Evolutionary conservation across 371 early-diverging fungal genomes (phyloP).

Genomic region (Smittium mucronatum): DNA sequence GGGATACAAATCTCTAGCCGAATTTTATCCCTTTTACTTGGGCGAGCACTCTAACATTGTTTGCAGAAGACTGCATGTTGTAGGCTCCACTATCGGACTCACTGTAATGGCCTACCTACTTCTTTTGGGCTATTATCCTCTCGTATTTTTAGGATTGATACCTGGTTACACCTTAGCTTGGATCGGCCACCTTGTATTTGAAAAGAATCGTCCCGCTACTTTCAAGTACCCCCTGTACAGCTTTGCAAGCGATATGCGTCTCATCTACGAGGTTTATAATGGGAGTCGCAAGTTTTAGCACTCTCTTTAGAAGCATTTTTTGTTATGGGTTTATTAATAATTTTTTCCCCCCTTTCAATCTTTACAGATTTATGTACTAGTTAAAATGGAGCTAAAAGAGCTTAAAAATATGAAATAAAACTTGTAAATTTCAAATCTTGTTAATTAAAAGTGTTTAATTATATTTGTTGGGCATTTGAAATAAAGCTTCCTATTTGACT

Average conservation of each 20-base stretch:
- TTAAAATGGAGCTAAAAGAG: no score
- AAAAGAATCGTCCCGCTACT: conserved; percentile 37
- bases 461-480: background rate
- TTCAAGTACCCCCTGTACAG: conserved; percentile 34
- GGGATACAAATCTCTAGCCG: conserved; percentile 15
- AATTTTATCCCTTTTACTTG: conserved; percentile 33
- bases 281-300: background rate
- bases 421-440: no score
- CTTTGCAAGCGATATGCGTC: conserved; percentile 25
- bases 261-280: conserved; percentile 25
- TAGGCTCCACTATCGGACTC: conserved; percentile 10
- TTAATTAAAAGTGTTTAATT: no score
- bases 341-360: no score
- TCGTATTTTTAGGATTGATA: background rate
- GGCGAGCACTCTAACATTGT: conserved; percentile 19
- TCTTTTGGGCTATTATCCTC: background rate
- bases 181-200: conserved; percentile 5
- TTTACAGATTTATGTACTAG: no score
- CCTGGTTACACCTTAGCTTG: background rate
- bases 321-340: no score
- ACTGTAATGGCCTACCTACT: background rate
- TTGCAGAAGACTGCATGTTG: conserved; percentile 18
- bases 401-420: no score
- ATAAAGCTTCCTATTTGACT: conserved; percentile 20
- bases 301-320: background rate